phyloP scores from a whole-genome alignment of 768 basidiomycete species.

The Tephrocybe sp. region DNA sequence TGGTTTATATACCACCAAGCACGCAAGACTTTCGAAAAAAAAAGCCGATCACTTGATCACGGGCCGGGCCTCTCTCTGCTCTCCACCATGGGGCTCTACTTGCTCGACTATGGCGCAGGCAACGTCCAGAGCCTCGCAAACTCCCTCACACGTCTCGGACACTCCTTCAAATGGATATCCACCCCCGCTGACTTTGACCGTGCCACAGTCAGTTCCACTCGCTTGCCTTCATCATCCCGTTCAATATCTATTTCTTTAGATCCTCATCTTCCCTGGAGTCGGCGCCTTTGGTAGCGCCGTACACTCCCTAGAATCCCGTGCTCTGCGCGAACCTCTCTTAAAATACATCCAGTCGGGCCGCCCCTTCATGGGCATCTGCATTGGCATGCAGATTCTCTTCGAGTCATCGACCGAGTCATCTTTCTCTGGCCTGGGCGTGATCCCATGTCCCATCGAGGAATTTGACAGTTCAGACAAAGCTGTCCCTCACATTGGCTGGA shows the following conservation, averaged over 20 bases:
- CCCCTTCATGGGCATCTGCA: slow-evolving; percentile 97
- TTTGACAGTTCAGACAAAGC: slow-evolving; percentile 76
- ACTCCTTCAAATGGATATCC: slow-evolving; percentile 87
- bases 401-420: slow-evolving; percentile 79
- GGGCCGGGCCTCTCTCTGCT: slow-evolving; percentile 1
- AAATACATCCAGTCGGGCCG: slow-evolving; percentile 82
- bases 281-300: slow-evolving; percentile 92
- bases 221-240: slow-evolving; percentile 10
- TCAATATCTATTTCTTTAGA: slow-evolving; percentile 47
- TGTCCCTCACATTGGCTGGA: slow-evolving; percentile 99
- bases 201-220: slow-evolving; percentile 71
- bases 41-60: slow-evolving; percentile 13
- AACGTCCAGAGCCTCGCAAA: slow-evolving; percentile 95
- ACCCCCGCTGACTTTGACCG: slow-evolving; percentile 76
- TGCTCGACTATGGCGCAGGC: slow-evolving; percentile 96
- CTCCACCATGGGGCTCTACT: slow-evolving; percentile 56
- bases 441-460: slow-evolving; percentile 75
- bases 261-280: slow-evolving; percentile 95
- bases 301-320: slow-evolving; percentile 65
- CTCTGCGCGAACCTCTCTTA: slow-evolving; percentile 76
- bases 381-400: slow-evolving; percentile 97
- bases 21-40: slow-evolving; percentile 16
- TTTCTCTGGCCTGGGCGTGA: slow-evolving; percentile 72
- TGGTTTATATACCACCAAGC: slow-evolving; percentile 7
- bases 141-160: slow-evolving; percentile 79